These are phyloP conservation scores for Aegilops sharonensis DNA, from an alignment of 176 grass and related monocot species.

Conservation along the genomic window DNA sequence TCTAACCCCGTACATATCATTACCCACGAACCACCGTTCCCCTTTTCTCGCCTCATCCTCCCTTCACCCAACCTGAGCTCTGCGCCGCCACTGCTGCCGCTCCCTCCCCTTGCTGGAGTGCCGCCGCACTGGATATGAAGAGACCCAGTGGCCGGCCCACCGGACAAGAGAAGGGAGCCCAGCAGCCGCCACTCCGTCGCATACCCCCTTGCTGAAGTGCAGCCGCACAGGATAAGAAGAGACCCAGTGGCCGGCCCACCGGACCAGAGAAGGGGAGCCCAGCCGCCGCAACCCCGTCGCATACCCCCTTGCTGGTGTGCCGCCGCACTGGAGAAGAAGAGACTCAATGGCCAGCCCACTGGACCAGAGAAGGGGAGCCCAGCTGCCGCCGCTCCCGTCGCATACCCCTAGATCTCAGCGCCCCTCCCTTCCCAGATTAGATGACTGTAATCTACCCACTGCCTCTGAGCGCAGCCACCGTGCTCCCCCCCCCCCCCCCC, in stretches of 20 bases:
- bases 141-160: background rate
- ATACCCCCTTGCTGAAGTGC: too few relatives aligned
- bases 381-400: background rate
- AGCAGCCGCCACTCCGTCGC: background rate
- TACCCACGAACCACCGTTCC: background rate
- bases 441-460: background rate
- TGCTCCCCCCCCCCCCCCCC: background rate
- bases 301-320: background rate
- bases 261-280: too few relatives aligned
- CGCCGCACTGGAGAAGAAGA: background rate
- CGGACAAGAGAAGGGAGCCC: background rate
- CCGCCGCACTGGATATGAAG: background rate
- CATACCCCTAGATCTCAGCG: background rate
- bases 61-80: background rate
- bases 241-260: too few relatives aligned
- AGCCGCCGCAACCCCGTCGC: background rate
- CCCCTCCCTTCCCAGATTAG: background rate
- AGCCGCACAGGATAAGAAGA: too few relatives aligned
- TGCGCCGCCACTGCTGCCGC: background rate
- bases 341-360: background rate
- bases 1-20: background rate
- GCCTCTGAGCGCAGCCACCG: background rate
- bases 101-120: background rate
- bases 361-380: background rate
- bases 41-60: background rate